Conservation (phyloP, 371 early-diverging fungal genomes). For the Mortierella sp. region DNA sequence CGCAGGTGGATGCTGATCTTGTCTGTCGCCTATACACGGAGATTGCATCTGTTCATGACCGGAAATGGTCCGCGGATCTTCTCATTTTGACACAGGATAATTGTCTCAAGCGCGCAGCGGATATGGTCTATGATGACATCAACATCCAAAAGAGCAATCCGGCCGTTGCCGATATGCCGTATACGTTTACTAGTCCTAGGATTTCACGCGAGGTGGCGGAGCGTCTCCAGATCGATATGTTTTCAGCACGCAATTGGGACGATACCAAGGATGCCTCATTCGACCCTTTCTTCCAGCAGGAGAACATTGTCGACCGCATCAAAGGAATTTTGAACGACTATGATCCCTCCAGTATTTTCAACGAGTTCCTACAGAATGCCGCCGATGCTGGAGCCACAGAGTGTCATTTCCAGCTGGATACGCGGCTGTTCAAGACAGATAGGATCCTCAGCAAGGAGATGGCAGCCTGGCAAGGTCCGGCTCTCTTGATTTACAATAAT, state of each 20-base stretch:
- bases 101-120: background rate
- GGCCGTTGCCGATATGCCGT: background rate
- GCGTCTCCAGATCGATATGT: slow-evolving; percentile 22
- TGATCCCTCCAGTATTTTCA: slow-evolving; percentile 37
- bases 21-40: slow-evolving; percentile 13
- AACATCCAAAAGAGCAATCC: background rate
- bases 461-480: slow-evolving; percentile 60
- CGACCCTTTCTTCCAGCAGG: slow-evolving; percentile 34
- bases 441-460: slow-evolving; percentile 37
- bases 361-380: slow-evolving; percentile 61
- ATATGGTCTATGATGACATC: slow-evolving; percentile 35
- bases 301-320: slow-evolving; percentile 33
- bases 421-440: background rate
- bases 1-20: slow-evolving; percentile 4
- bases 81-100: slow-evolving; percentile 20
- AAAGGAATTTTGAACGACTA: slow-evolving; percentile 50
- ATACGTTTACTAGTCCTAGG: slow-evolving; percentile 9
- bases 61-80: background rate
- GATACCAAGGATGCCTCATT: slow-evolving; percentile 26
- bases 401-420: slow-evolving; percentile 50
- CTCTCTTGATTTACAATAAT: slow-evolving; percentile 56
- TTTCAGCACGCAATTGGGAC: slow-evolving; percentile 23
- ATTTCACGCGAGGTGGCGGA: slow-evolving; percentile 17
- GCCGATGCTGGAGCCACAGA: slow-evolving; percentile 60
- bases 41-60: background rate